phyloP scores from a whole-genome alignment of 257 asterid species.

The Penstemon barbatus region DNA sequence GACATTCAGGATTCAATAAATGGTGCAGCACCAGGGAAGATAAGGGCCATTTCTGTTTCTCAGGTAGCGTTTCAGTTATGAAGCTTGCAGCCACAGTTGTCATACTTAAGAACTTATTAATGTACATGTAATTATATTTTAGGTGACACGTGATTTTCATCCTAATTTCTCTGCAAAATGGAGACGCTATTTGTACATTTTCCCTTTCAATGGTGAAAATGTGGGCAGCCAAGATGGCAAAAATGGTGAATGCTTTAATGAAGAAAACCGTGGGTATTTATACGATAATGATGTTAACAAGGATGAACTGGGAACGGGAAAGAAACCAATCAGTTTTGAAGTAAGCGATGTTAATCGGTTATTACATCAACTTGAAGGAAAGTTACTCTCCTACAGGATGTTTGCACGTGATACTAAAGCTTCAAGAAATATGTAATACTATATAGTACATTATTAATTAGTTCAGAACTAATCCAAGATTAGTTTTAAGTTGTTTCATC shows the following conservation, averaged over 20 bases:
- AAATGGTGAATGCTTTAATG: constrained; percentile 30
- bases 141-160: constrained; percentile 94
- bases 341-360: constrained; percentile 68
- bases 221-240: constrained; percentile 34
- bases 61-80: constrained; percentile 55
- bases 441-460: not conserved
- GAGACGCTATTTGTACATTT: constrained; percentile 89
- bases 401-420: constrained; percentile 97
- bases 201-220: constrained; percentile 61
- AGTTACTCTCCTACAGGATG: constrained; percentile 79
- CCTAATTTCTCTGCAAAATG: constrained; percentile 97
- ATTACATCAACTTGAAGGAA: constrained; percentile 81
- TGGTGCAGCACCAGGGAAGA: constrained; percentile 65
- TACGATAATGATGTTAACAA: constrained; percentile 32
- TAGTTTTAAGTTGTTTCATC: constrained; percentile 8
- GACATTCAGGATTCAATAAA: constrained; percentile 67
- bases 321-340: constrained; percentile 59
- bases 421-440: constrained; percentile 76
- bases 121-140: constrained; percentile 20
- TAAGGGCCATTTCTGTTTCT: constrained; percentile 63
- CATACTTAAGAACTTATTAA: constrained; percentile 19
- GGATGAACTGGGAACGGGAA: constrained; percentile 40
- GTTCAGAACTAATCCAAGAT: constrained; percentile 10
- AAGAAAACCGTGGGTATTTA: constrained; percentile 28
- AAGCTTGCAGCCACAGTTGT: constrained; percentile 14